Evolutionary conservation across 2,329 filamentous ascomycete species (phyloP).

Genomic region (Sporothrix globosa): DNA sequence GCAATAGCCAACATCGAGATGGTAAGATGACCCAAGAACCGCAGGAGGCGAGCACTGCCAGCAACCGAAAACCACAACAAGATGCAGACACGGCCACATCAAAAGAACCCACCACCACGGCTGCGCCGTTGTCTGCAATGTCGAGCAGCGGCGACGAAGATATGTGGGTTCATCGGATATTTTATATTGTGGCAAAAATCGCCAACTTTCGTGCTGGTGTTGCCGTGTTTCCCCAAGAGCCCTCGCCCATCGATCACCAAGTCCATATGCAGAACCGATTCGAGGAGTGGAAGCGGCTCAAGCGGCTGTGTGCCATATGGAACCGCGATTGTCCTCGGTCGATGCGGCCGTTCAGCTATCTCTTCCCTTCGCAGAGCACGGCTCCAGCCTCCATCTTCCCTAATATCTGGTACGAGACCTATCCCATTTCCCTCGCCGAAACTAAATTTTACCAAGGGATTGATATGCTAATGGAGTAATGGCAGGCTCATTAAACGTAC

Average conservation of each 20-base stretch:
- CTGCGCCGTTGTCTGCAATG: constrained; percentile 38
- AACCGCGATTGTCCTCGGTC: constrained; percentile 75
- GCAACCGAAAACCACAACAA: background rate
- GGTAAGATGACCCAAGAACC: background rate
- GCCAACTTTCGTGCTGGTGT: constrained; percentile 79
- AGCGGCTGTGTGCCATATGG: constrained; percentile 82
- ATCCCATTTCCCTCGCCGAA: background rate
- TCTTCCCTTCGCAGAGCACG: constrained; percentile 62
- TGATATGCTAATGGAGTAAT: background rate
- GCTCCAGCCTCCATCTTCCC: constrained; percentile 76
- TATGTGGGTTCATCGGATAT: constrained; percentile 82
- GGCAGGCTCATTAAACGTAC: constrained; percentile 77
- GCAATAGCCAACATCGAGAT: background rate
- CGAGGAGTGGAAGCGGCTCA: constrained; percentile 79
- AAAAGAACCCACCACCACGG: background rate
- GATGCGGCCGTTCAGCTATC: constrained; percentile 83
- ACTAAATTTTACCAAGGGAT: background rate
- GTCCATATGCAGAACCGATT: constrained; percentile 65
- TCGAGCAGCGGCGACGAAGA: constrained; percentile 66
- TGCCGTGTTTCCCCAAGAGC: constrained; percentile 59
- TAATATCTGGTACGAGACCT: constrained; percentile 70
- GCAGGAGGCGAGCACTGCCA: background rate
- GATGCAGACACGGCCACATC: background rate
- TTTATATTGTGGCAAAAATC: constrained; percentile 86
- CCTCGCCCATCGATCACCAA: constrained; percentile 65